These are phyloP conservation scores for Acanthamoeba quina DNA, from an alignment of 208 protist species.

Conservation along the genomic window DNA sequence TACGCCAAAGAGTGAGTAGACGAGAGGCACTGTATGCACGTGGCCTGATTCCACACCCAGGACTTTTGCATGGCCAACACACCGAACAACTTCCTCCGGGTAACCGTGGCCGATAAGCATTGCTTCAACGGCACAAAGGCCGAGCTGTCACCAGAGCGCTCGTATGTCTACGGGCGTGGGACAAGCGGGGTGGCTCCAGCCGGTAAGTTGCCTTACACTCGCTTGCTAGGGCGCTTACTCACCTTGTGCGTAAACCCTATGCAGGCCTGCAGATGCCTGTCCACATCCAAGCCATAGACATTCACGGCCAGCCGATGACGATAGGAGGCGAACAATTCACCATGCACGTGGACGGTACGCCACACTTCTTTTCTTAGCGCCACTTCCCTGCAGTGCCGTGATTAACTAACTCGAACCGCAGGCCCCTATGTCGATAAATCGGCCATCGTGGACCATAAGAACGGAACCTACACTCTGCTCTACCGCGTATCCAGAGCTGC, in stretches of 20 bases:
- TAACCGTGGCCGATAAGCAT: neutral
- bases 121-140: constrained; percentile 8
- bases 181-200: neutral
- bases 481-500: constrained; percentile 14
- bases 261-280: neutral
- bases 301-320: neutral
- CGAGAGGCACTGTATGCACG: no score
- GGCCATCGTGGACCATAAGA: neutral
- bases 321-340: constrained; percentile 11
- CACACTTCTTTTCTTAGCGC: neutral
- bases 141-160: neutral
- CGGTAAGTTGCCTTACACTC: neutral
- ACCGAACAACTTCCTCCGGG: neutral
- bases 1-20: neutral
- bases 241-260: neutral
- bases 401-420: neutral
- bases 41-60: neutral
- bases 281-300: constrained; percentile 14
- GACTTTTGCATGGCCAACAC: constrained; percentile 53
- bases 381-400: neutral
- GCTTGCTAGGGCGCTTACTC: neutral
- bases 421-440: constrained; percentile 23
- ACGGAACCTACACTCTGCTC: neutral
- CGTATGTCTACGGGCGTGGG: neutral
- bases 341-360: neutral